Evolutionary conservation across 345 rosid species (phyloP).

Genomic region (Adansonia digitata): DNA sequence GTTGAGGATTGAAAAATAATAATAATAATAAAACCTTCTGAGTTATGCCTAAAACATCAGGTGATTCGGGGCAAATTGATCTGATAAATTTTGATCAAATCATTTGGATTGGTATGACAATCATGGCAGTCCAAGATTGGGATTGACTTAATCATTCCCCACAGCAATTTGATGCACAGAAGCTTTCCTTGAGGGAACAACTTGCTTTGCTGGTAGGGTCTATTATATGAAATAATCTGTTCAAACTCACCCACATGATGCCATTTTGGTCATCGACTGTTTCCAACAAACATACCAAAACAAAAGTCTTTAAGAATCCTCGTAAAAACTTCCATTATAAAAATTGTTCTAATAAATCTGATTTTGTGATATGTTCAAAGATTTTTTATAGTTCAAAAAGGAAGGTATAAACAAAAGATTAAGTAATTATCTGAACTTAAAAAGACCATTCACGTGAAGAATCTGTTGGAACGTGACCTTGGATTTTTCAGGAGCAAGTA

Average conservation of each 20-base stretch:
- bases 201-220: not conserved
- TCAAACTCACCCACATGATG: not conserved
- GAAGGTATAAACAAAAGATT: not conserved
- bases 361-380: slow-evolving; percentile 9
- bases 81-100: slow-evolving; percentile 21
- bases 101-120: slow-evolving; percentile 27
- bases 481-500: slow-evolving; percentile 38
- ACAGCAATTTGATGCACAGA: slow-evolving; percentile 15
- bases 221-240: not conserved
- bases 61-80: slow-evolving; percentile 16
- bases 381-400: slow-evolving; percentile 11
- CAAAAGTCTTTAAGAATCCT: not conserved
- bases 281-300: not conserved
- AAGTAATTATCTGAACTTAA: slow-evolving; percentile 28
- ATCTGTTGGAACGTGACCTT: slow-evolving; percentile 43
- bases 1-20: not conserved
- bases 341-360: not conserved
- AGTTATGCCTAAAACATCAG: not conserved
- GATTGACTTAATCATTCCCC: slow-evolving; percentile 36
- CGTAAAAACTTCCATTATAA: not conserved
- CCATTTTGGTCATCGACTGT: not conserved
- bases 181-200: not conserved
- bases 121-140: slow-evolving; percentile 48
- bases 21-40: not conserved
- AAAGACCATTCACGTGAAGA: slow-evolving; percentile 49